Evolutionary conservation across 2,329 filamentous ascomycete species (phyloP).

Genomic region (Scolecobasidium constrictum): DNA sequence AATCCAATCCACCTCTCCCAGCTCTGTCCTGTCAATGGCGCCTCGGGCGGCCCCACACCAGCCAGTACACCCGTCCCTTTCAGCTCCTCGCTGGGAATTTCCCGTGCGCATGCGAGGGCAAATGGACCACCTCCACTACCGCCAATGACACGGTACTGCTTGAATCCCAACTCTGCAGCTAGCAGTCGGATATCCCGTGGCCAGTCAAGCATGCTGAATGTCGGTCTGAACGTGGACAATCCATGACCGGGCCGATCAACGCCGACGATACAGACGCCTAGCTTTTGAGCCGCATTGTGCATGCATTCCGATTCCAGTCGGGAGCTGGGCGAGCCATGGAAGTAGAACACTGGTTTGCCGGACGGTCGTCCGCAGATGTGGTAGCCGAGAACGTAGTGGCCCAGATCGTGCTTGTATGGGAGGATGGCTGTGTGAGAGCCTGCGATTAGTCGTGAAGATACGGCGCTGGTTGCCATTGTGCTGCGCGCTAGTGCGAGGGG

Average conservation of each 20-base stretch:
- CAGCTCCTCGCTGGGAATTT: conserved; percentile 4
- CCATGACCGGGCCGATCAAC: conserved; percentile 30
- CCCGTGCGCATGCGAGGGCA: conserved; percentile 29
- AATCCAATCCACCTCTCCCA: conserved; percentile 10
- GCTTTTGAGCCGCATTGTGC: background rate
- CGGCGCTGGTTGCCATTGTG: too few species aligned
- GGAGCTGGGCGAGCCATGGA: conserved; percentile 11
- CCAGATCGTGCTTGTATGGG: background rate
- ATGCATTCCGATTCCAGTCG: conserved; percentile 10
- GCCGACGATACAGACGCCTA: background rate
- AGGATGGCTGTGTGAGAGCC: conserved; percentile 16
- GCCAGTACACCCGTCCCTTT: conserved; percentile 9
- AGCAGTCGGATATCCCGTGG: conserved; percentile 32
- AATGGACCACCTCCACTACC: conserved; percentile 38
- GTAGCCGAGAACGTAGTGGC: conserved; percentile 8
- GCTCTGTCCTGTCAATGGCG: conserved; percentile 2
- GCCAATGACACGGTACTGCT: conserved; percentile 32
- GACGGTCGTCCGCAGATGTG: conserved; percentile 3
- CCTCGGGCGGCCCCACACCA: conserved; percentile 8
- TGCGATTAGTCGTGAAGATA: too few species aligned
- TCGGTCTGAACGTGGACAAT: conserved; percentile 26
- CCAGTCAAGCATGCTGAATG: conserved; percentile 29
- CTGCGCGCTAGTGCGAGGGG: too few species aligned
- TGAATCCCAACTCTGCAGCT: conserved; percentile 27
- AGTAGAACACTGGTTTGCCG: conserved; percentile 11